Percentiles rank a stretch among this genome's conserved stretches.
Conservation (phyloP, 345 rosid species). For the Pugionium dolabratum region DNA sequence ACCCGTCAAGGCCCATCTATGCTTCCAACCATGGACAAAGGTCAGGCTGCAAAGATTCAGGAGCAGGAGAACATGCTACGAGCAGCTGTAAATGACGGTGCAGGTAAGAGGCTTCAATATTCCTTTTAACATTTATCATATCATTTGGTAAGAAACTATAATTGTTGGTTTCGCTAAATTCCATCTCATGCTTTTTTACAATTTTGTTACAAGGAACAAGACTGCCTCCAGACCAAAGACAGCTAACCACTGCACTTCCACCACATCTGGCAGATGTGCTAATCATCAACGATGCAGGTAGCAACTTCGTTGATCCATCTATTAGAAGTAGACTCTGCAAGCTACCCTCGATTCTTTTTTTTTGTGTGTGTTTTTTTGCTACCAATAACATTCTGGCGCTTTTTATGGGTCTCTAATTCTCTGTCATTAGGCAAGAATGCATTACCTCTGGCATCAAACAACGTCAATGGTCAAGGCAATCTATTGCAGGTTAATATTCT, state of each 20-base stretch:
- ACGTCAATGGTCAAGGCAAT: slow-evolving; percentile 58
- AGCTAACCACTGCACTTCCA: slow-evolving; percentile 77
- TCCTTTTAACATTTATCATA: not conserved
- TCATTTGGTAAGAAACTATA: slow-evolving; percentile 3
- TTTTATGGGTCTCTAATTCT: slow-evolving; percentile 2
- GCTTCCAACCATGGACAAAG: slow-evolving; percentile 82
- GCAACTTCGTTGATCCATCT: slow-evolving; percentile 55
- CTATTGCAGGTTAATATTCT: slow-evolving; percentile 62
- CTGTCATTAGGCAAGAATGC: slow-evolving; percentile 61
- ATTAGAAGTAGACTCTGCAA: slow-evolving; percentile 40
- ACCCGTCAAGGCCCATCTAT: slow-evolving; percentile 78
- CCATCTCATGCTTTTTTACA: slow-evolving; percentile 8
- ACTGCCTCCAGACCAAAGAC: slow-evolving; percentile 82
- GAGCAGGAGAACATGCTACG: slow-evolving; percentile 82
- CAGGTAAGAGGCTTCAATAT: slow-evolving; percentile 49
- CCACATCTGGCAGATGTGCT: slow-evolving; percentile 78
- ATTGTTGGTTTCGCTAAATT: slow-evolving; percentile 3
- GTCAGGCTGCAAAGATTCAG: slow-evolving; percentile 82
- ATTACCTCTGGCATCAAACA: slow-evolving; percentile 60
- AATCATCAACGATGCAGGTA: slow-evolving; percentile 58
- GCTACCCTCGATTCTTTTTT: slow-evolving; percentile 8
- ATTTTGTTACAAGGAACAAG: slow-evolving; percentile 55
- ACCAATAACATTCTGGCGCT: not conserved
- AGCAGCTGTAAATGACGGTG: slow-evolving; percentile 75
- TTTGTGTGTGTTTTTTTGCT: not conserved